Evolutionary conservation across 2,329 filamentous ascomycete species (phyloP), one percentile per base, ranked within the genome.

Genomic region (Curvularia hawaiiensis): DNA sequence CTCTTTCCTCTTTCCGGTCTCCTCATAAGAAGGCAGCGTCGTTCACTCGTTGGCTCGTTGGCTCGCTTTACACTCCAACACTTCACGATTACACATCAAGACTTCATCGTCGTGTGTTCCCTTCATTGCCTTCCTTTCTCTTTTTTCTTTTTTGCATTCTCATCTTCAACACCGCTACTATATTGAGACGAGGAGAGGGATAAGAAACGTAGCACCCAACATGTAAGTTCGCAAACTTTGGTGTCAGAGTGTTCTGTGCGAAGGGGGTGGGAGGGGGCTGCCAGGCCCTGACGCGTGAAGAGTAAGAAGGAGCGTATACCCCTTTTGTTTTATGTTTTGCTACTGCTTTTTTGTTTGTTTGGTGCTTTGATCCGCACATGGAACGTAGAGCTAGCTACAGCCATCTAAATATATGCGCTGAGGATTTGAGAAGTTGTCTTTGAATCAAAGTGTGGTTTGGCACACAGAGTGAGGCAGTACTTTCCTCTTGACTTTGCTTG

Each of bases 381-480:
- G 28, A 26, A 44, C 14, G 41, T 44, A 44, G 41, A 44, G 41
- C 24, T 44, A 44, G 41, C 41, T 44, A 44, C 41, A 44, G 11
- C n/a, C 2, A 38, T 18, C 16, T 38, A 24, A n/a, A n/a, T 28
- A 44, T n/a, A 26, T 44, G 22, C 7, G n/a, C 10, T n/a, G 4
- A 16, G 26, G 14, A 44, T 28, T 28, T 9, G 22, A 28, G 3
- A n/a, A n/a, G 5, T n/a, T n/a, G 3, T 16, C 12, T 35, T 4
- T 4, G 7, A 4, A 26, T 10, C n/a, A 4, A 7, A 16, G 12
- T 9, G 8, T 43, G 16, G 7, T 16, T 26, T 22, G 7, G 14
- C 26, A 2, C 20, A 22, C 22, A 26, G 35, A n/a, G 16, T 16
- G 7, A 38, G 16, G 16, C n/a, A 5, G 1, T 38, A 10, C 16